Evolutionary conservation across 805 yeast species (phyloP), one percentile per base, ranked within the genome.

Genomic region (Lipomyces anomalus): DNA sequence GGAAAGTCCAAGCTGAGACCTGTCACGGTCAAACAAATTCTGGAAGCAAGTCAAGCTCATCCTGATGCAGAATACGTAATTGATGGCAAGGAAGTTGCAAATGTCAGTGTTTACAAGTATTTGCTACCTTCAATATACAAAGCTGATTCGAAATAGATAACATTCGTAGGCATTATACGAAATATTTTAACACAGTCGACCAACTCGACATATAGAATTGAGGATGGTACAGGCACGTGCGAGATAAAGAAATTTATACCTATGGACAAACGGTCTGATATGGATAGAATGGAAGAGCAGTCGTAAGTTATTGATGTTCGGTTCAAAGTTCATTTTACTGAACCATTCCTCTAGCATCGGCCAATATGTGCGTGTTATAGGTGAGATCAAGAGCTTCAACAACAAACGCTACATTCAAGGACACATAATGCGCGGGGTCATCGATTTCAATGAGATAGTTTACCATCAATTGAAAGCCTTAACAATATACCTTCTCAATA

Each of bases 201-300:
- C 23, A 70, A 74, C 6, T 61, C 73, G 20, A 61, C 64, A 4
- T 61, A 78, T 45, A 69, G 74, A 11, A 55, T 82, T 7, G 85
- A 80, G 57, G 89, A 82, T 61, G 84, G 86, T 11, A 79, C 88
- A 1, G 85, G 85, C 1, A 56, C 69, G 1, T 61, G 74, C 11
- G 77, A 76, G n/a, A 68, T 79, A 46, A 67, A 76, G 45, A 68
- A 71, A 47, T 79, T 83, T 80, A 62, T 61, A 29, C 34, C 38
- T 79, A 61, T 63, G 44, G 62, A 63, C 44, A 47, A 38, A 18
- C 56, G 55, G 59, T 22, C 59, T 53, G 44, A 63, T 53, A 11
- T 28, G 6, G 38, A 43, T 68, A 65, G 47, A 43, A 60, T 13
- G 32, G 13, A 13, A 13, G 16, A 28, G 13, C 16, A 16, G 13